Evolutionary conservation across 2,329 filamentous ascomycete genomes (phyloP).

Genomic region (Fusarium sp.): DNA sequence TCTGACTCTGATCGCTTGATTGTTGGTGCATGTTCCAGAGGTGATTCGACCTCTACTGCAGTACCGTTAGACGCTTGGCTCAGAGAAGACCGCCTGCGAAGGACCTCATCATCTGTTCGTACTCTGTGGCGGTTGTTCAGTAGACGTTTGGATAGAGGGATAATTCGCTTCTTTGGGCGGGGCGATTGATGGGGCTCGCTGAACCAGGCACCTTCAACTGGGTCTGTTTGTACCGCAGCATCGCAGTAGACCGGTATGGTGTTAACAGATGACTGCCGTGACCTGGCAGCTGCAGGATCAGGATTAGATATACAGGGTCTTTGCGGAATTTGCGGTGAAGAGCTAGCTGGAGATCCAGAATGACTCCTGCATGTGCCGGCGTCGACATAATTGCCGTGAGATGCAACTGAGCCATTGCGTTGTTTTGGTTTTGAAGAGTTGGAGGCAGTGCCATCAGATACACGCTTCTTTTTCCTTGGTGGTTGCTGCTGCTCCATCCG

Average conservation of each 20-base stretch:
- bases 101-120: slow-evolving; percentile 57
- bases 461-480: slow-evolving; percentile 72
- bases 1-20: slow-evolving; percentile 41
- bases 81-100: slow-evolving; percentile 46
- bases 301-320: slow-evolving; percentile 49
- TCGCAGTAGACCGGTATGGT: slow-evolving; percentile 63
- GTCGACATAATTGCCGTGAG: slow-evolving; percentile 63
- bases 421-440: slow-evolving; percentile 57
- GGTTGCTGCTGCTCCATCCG: slow-evolving; percentile 71
- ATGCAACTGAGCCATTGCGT: slow-evolving; percentile 54
- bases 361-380: slow-evolving; percentile 67
- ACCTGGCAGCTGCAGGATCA: slow-evolving; percentile 48
- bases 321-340: slow-evolving; percentile 55
- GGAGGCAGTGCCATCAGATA: slow-evolving; percentile 64
- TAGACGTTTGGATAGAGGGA: slow-evolving; percentile 67
- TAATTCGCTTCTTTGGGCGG: slow-evolving; percentile 62
- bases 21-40: slow-evolving; percentile 50
- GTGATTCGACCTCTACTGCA: slow-evolving; percentile 59
- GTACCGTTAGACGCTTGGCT: slow-evolving; percentile 49
- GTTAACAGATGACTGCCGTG: slow-evolving; percentile 56
- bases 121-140: slow-evolving; percentile 63
- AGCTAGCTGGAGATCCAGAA: slow-evolving; percentile 64
- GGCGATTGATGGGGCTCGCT: slow-evolving; percentile 55
- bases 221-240: slow-evolving; percentile 67
- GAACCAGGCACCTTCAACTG: slow-evolving; percentile 67